Conservation (phyloP, 2,329 filamentous ascomycete species). For the Cladosporium sphaerospermum region DNA sequence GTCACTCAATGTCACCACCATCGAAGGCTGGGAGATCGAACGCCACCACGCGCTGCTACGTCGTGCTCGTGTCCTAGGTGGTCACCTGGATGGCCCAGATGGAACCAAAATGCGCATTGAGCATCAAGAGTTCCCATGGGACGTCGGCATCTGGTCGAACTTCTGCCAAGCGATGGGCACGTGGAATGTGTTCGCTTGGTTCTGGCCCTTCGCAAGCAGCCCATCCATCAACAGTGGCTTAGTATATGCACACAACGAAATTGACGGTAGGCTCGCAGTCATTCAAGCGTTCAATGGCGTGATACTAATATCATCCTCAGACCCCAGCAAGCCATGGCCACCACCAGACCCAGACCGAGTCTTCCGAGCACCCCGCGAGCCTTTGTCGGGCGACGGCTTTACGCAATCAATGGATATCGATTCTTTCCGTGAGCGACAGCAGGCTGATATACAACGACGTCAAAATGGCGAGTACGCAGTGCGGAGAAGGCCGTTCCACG, state of each 20-base stretch:
- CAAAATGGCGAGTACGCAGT: conserved; percentile 28
- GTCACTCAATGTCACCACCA: conserved; percentile 67
- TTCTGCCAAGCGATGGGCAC: conserved; percentile 71
- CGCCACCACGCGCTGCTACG: conserved; percentile 41
- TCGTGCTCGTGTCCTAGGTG: conserved; percentile 46
- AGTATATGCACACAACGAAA: conserved; percentile 66
- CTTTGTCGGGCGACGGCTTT: conserved; percentile 30
- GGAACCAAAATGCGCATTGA: conserved; percentile 50
- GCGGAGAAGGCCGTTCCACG: conserved; percentile 37
- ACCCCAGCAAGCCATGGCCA: conserved; percentile 39
- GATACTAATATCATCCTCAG: conserved; percentile 13
- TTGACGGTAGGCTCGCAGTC: conserved; percentile 52
- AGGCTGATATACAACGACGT: conserved; percentile 43
- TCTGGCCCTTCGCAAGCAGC: conserved; percentile 58
- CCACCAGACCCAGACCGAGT: conserved; percentile 47
- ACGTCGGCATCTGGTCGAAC: conserved; percentile 69
- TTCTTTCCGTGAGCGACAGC: conserved; percentile 50
- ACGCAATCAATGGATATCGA: conserved; percentile 39
- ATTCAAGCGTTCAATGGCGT: not conserved
- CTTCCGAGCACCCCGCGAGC: conserved; percentile 23
- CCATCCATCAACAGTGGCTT: conserved; percentile 47
- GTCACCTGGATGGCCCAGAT: conserved; percentile 51
- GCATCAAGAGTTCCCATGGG: conserved; percentile 74
- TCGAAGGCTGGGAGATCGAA: conserved; percentile 66
- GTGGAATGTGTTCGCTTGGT: conserved; percentile 59